Evolutionary conservation across 139 green algal genomes (phyloP).

Genomic region (Closterium sp.): DNA sequence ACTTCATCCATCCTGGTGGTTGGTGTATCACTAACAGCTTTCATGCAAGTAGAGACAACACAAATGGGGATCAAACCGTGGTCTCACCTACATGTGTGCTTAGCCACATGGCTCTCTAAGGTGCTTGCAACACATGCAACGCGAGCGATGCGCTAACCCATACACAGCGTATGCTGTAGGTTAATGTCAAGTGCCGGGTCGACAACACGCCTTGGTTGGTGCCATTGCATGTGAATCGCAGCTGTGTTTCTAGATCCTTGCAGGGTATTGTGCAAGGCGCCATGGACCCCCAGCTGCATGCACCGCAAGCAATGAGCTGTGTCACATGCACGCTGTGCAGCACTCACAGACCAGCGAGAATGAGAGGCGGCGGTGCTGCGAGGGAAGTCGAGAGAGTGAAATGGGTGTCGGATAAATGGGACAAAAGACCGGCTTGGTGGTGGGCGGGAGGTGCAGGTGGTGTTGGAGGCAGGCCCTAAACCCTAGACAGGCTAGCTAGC

Average conservation of each 20-base stretch:
- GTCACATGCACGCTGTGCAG: background rate
- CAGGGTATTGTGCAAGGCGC: too few relatives aligned
- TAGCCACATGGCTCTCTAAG: background rate
- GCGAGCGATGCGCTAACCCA: background rate
- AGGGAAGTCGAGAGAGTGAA: background rate
- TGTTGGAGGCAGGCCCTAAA: too few relatives aligned
- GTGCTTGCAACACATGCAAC: background rate
- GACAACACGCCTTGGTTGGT: background rate
- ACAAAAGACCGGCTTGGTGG: background rate
- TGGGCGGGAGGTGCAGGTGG: background rate
- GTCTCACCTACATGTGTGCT: background rate
- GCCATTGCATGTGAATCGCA: background rate
- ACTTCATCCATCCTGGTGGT: too few relatives aligned
- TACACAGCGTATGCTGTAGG: background rate
- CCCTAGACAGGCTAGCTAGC: too few relatives aligned
- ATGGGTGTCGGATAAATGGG: background rate
- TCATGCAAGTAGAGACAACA: too few relatives aligned
- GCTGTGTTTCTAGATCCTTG: background rate
- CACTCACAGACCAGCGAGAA: too few relatives aligned
- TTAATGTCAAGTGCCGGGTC: background rate
- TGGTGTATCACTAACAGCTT: too few relatives aligned
- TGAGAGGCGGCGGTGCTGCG: too few relatives aligned
- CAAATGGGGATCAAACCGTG: background rate
- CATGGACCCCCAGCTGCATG: background rate
- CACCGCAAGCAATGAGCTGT: background rate